A percentile compares a stretch with the other conserved stretches of the same genome.
Conservation (phyloP, 1,139 yeast genomes). For the Waltiozyma sp. region DNA sequence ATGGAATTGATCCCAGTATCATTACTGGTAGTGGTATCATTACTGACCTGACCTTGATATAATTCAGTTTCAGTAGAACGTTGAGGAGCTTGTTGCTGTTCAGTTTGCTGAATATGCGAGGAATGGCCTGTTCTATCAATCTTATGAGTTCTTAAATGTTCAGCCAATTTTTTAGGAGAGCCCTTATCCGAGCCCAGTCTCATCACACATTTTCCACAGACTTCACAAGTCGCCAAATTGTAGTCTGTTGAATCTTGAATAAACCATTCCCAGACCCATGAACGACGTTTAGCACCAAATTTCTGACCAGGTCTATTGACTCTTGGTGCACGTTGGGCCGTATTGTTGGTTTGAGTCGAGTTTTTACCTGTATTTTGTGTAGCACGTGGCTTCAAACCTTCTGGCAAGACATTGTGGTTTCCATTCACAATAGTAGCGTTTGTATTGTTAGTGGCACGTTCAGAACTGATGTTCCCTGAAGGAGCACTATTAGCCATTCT, state of each 20-base stretch:
- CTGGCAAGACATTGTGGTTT: not conserved
- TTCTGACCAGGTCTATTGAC: conserved; percentile 37
- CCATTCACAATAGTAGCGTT: not conserved
- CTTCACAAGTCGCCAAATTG: conserved; percentile 43
- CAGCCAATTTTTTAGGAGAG: conserved; percentile 46
- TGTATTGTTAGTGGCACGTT: not conserved
- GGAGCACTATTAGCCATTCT: not conserved
- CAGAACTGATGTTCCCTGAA: not conserved
- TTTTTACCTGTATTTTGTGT: not conserved
- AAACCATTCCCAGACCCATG: conserved; percentile 59
- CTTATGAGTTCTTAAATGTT: conserved; percentile 47
- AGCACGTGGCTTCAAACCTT: not conserved
- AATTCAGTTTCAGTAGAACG: not conserved
- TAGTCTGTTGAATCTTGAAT: conserved; percentile 37
- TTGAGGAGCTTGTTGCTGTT: conserved; percentile 8
- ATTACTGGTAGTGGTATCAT: not conserved
- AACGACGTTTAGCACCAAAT: conserved; percentile 47
- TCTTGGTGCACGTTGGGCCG: conserved; percentile 3
- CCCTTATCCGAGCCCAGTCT: conserved; percentile 45
- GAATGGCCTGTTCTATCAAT: conserved; percentile 17
- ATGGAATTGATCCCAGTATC: not conserved
- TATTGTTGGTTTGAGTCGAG: not conserved
- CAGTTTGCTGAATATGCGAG: conserved; percentile 15
- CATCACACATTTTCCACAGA: conserved; percentile 37
- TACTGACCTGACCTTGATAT: not conserved